Conservation (phyloP, 2,329 filamentous ascomycete species). For the Calycina marina region DNA sequence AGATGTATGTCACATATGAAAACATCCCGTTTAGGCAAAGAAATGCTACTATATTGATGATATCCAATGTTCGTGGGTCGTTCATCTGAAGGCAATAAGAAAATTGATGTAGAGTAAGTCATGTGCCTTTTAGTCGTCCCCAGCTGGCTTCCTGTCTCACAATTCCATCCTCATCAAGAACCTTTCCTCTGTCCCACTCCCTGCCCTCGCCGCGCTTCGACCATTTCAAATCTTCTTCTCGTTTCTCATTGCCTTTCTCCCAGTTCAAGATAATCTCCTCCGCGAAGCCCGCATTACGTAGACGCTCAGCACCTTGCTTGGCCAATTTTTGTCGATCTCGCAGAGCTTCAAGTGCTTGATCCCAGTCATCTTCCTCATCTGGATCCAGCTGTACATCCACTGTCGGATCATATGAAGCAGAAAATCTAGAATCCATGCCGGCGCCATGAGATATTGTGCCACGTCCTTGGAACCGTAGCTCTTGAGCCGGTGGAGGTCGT, state of each 20-base stretch:
- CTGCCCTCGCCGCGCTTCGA: slow-evolving; percentile 33
- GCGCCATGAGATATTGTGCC: slow-evolving; percentile 46
- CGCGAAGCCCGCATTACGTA: slow-evolving; percentile 65
- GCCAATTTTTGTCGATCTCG: slow-evolving; percentile 70
- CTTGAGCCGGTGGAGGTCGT: slow-evolving; percentile 34
- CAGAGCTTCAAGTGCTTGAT: slow-evolving; percentile 61
- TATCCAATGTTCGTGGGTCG: too few relatives aligned
- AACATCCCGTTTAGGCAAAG: too few relatives aligned
- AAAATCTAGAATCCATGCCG: slow-evolving; percentile 71
- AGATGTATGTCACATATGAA: too few relatives aligned
- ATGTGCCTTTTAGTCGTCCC: slow-evolving; percentile 16
- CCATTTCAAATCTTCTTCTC: slow-evolving; percentile 59
- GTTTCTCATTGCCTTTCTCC: slow-evolving; percentile 45
- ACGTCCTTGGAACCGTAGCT: slow-evolving; percentile 47
- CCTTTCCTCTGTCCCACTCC: slow-evolving; percentile 54
- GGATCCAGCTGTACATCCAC: slow-evolving; percentile 40
- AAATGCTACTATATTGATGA: too few relatives aligned
- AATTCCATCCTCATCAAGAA: slow-evolving; percentile 37
- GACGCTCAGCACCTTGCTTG: slow-evolving; percentile 57
- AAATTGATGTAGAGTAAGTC: too few relatives aligned
- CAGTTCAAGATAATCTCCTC: slow-evolving; percentile 61
- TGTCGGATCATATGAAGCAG: slow-evolving; percentile 43
- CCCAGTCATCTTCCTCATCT: slow-evolving; percentile 53
- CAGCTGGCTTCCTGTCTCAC: slow-evolving; percentile 22
- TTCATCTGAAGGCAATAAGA: too few relatives aligned